These are phyloP conservation scores for Lepidium sativum DNA, from an alignment of 345 rosid species.

Conservation along the genomic window DNA sequence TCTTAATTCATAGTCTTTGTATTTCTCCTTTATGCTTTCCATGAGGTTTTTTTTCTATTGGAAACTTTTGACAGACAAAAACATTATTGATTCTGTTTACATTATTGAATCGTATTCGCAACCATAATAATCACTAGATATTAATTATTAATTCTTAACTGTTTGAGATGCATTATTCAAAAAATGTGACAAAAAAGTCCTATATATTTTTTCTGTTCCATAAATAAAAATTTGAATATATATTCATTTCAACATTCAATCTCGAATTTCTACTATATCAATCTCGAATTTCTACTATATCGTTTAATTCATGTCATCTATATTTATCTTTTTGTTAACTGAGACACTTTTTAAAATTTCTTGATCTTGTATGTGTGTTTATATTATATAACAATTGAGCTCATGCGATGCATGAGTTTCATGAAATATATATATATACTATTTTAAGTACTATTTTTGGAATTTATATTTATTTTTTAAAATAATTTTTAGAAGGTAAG, in stretches of 20 bases:
- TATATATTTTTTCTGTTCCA: neutral
- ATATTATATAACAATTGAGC: no score
- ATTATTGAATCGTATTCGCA: neutral
- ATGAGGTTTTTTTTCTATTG: neutral
- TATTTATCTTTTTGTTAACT: neutral
- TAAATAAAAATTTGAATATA: neutral
- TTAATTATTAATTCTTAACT: neutral
- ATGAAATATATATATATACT: no score
- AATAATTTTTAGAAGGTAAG: no score
- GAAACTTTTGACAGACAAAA: neutral
- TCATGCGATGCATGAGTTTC: no score
- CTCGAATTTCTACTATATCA: neutral
- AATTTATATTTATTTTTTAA: no score
- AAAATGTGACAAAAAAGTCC: neutral
- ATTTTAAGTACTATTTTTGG: no score
- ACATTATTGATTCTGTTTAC: neutral
- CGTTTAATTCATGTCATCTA: neutral
- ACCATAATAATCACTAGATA: neutral
- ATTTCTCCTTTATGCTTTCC: neutral
- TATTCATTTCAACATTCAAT: neutral
- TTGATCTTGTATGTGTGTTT: no score
- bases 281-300: neutral
- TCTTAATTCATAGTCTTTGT: neutral
- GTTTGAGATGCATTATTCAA: neutral
- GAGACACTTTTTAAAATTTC: no score